These are phyloP conservation scores for Ascochyta rabiei DNA, from an alignment of 2,329 filamentous ascomycete species.

Conservation along the genomic window DNA sequence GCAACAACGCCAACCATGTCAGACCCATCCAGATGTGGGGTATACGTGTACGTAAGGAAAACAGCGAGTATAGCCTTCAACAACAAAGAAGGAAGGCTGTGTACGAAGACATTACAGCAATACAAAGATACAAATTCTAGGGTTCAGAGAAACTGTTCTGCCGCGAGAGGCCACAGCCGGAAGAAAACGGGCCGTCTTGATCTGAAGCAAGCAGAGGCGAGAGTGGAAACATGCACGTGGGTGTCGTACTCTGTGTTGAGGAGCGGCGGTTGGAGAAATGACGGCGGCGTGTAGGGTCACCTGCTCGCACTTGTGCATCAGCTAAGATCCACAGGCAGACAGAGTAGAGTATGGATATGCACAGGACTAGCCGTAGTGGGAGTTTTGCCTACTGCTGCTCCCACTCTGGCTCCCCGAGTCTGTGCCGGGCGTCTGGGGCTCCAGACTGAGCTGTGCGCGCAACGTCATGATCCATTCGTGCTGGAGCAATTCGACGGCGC, in stretches of 20 bases:
- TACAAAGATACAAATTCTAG: slow-evolving; percentile 13
- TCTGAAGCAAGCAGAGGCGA: not conserved
- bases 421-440: slow-evolving; percentile 53
- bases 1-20: slow-evolving; percentile 29
- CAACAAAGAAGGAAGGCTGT: not conserved
- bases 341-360: not conserved
- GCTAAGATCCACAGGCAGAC: not conserved
- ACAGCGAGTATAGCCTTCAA: not conserved
- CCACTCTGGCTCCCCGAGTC: slow-evolving; percentile 30
- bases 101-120: slow-evolving; percentile 15
- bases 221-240: not conserved
- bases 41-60: slow-evolving; percentile 14
- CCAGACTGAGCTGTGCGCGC: slow-evolving; percentile 53
- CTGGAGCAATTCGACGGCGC: slow-evolving; percentile 86
- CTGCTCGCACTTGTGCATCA: not conserved
- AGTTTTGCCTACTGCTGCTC: slow-evolving; percentile 43
- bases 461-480: slow-evolving; percentile 80
- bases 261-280: not conserved
- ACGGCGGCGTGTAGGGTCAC: not conserved
- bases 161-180: slow-evolving; percentile 1
- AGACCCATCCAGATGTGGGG: slow-evolving; percentile 7
- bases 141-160: slow-evolving; percentile 20
- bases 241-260: not conserved
- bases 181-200: not conserved
- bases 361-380: slow-evolving; percentile 34